These are phyloP conservation scores for Vitis labrusca DNA, from an alignment of 164 flowering plant genomes.

Conservation along the genomic window DNA sequence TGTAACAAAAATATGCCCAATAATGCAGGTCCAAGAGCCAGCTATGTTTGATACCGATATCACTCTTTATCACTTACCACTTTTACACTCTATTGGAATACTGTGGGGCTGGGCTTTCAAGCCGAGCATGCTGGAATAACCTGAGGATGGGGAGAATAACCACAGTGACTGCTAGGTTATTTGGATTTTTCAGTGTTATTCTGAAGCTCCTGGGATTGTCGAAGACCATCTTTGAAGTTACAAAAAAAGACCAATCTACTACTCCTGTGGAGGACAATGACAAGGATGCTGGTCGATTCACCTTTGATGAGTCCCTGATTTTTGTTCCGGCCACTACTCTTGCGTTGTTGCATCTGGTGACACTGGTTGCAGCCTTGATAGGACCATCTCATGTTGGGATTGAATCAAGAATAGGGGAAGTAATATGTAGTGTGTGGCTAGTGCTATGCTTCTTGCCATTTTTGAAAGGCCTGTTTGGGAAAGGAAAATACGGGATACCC, in stretches of 20 bases:
- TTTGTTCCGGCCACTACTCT: conserved; percentile 42
- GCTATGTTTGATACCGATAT: conserved; percentile 20
- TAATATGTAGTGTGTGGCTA: too few relatives aligned
- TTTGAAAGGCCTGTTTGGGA: too few relatives aligned
- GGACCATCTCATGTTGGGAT: neutral
- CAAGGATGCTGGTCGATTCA: conserved; percentile 27
- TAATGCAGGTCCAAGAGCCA: conserved; percentile 38
- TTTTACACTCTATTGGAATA: conserved; percentile 36
- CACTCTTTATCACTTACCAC: conserved; percentile 28
- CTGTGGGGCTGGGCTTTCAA: conserved; percentile 22
- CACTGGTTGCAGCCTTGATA: conserved; percentile 16
- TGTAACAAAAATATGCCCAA: too few relatives aligned
- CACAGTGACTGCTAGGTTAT: conserved; percentile 35
- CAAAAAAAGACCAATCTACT: conserved; percentile 34
- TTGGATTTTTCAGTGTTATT: conserved; percentile 27
- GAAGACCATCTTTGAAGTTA: conserved; percentile 44
- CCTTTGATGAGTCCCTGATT: conserved; percentile 46
- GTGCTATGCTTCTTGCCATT: too few relatives aligned
- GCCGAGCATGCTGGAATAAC: conserved; percentile 56
- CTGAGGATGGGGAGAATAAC: conserved; percentile 37
- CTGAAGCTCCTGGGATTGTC: conserved; percentile 46
- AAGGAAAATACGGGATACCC: too few relatives aligned
- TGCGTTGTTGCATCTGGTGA: conserved; percentile 36
- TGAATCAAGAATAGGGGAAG: too few relatives aligned
- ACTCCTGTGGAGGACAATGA: neutral